Conservation (phyloP, 306 rosid species). For the Acacia crassicarpa region DNA sequence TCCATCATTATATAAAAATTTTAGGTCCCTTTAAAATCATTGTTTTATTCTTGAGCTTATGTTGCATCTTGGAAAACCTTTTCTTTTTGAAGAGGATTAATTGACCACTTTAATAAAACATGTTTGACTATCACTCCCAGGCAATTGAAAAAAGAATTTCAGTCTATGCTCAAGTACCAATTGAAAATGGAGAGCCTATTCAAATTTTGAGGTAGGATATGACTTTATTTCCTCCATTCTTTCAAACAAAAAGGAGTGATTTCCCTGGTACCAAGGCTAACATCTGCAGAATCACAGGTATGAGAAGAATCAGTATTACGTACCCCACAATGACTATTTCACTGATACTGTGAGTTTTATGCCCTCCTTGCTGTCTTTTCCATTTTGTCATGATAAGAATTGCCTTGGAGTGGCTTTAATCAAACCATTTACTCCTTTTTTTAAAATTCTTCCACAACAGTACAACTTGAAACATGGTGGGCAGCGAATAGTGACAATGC, state of each 20-base stretch:
- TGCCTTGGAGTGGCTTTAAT: constrained; percentile 26
- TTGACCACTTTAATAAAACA: constrained; percentile 22
- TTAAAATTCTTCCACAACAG: constrained; percentile 38
- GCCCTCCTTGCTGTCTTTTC: constrained; percentile 16
- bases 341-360: constrained; percentile 74
- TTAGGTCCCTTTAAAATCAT: constrained; percentile 10
- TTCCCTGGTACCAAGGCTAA: constrained; percentile 53
- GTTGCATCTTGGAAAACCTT: neutral
- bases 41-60: neutral
- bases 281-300: constrained; percentile 90
- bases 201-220: constrained; percentile 82
- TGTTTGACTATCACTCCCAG: constrained; percentile 47
- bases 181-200: constrained; percentile 87
- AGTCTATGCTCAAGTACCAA: constrained; percentile 82
- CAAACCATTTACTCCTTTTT: constrained; percentile 17
- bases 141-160: constrained; percentile 94
- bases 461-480: constrained; percentile 92
- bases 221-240: constrained; percentile 22
- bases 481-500: constrained; percentile 90
- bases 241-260: neutral
- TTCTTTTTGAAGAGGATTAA: neutral
- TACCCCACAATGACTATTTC: constrained; percentile 87
- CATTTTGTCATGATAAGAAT: constrained; percentile 13
- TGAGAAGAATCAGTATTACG: constrained; percentile 77
- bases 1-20: neutral